Evolutionary conservation across 306 rosid species (phyloP).

Genomic region (Ziziphus jujuba): DNA sequence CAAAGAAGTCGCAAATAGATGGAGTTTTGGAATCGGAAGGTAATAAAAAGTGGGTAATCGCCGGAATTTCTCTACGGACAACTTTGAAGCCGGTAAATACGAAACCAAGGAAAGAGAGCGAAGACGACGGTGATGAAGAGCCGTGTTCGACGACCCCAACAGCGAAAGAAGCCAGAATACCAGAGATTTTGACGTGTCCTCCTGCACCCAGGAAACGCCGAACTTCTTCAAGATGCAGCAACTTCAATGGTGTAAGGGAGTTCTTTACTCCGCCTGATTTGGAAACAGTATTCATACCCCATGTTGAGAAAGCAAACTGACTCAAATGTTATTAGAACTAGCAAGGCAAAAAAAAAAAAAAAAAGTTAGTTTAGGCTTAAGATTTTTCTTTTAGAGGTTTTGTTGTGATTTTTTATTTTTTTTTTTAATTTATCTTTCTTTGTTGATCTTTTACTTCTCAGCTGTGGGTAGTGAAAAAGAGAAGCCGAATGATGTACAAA

Average conservation of each 20-base stretch:
- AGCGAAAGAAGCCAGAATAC: conserved; percentile 72
- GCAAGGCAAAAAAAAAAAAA: conserved; percentile 20
- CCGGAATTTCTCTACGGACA: conserved; percentile 61
- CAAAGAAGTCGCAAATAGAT: conserved; percentile 68
- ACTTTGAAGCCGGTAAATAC: conserved; percentile 72
- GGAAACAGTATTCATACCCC: conserved; percentile 81
- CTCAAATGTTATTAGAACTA: conserved; percentile 32
- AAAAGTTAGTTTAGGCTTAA: conserved; percentile 22
- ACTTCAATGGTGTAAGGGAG: conserved; percentile 50
- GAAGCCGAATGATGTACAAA: conserved; percentile 59
- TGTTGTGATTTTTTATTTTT: conserved; percentile 11
- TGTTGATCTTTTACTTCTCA: conserved; percentile 31
- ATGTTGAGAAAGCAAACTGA: conserved; percentile 61
- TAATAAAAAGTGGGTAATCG: conserved; percentile 72
- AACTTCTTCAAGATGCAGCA: conserved; percentile 52
- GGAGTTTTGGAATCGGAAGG: conserved; percentile 60
- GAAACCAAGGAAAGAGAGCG: conserved; percentile 38
- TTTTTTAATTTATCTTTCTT: conserved; percentile 5
- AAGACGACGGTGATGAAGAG: conserved; percentile 42
- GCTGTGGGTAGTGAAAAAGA: conserved; percentile 15
- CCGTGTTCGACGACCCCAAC: conserved; percentile 73
- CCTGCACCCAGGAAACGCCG: conserved; percentile 85
- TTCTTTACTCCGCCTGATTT: conserved; percentile 84
- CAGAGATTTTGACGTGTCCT: conserved; percentile 64
- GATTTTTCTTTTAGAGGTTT: conserved; percentile 35